Conservation (phyloP, 306 rosid genomes). For the Senna tora region DNA sequence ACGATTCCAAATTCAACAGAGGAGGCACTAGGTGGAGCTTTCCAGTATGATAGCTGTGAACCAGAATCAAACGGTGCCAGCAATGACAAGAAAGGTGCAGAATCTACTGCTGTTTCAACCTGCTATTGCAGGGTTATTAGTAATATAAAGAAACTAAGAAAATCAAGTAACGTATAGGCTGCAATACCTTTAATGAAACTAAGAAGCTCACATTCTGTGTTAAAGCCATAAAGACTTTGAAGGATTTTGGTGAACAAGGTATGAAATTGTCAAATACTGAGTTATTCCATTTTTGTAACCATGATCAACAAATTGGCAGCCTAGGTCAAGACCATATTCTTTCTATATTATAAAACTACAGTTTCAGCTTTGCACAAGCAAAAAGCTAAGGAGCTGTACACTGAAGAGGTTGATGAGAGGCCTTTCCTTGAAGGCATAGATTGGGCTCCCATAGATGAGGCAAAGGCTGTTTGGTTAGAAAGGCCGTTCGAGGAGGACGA, state of each 20-base stretch:
- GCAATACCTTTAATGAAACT: conserved; percentile 14
- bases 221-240: not conserved
- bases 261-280: not conserved
- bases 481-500: too few species aligned
- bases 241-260: not conserved
- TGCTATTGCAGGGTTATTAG: conserved; percentile 45
- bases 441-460: too few species aligned
- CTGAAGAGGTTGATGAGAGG: too few species aligned
- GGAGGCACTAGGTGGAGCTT: conserved; percentile 78
- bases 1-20: conserved; percentile 78
- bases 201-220: not conserved
- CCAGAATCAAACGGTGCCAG: conserved; percentile 81
- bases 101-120: conserved; percentile 84
- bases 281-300: not conserved
- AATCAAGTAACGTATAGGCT: not conserved
- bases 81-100: conserved; percentile 85
- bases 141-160: conserved; percentile 4
- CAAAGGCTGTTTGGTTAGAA: too few species aligned
- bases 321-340: not conserved
- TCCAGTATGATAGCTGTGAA: conserved; percentile 74
- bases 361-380: not conserved
- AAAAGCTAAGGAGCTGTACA: not conserved
- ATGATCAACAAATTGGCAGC: not conserved
- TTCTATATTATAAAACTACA: not conserved
- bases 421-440: too few species aligned